Base-by-base conservation (phyloP, 192 early-diverging fungal genomes). In the Linnemannia hyalina region DNA sequence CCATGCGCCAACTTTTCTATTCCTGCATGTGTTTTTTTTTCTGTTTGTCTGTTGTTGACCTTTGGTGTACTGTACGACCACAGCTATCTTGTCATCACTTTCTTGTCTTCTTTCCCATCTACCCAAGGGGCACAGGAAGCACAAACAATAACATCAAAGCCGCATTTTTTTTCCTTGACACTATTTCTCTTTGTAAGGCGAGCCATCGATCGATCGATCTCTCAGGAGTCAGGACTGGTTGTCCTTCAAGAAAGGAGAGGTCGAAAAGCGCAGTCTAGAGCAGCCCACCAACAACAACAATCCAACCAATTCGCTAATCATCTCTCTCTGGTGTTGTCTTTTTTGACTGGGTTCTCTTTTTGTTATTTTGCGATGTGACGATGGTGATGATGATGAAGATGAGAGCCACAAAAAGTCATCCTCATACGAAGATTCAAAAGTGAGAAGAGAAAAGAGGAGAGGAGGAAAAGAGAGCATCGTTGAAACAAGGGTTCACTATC, bases 401-500 rank as follows among this genome's bases (percentile, higher is more conserved):
- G 41, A 46, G 41, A 41, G 41, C 71, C 26, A 11, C 29, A 65
- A 26, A 73, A 46, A 46, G 41, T 73, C 71, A 73, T 41, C 42
- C 71, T 29, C n/a, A 41, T 46, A 26, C 49, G 49, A 52, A 52
- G 18, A 52, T 18, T 18, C 4, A 68, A 32, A 35, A 35, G 60
- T 32, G 26, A 65, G 15, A 15, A 65, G 11, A 65, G 11, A 65
- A 32, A 35, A 32, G 26, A 15, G n/a, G 5, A 32, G 13, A 26
- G 5, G n/a, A 9, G 1, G 2, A 60, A 23, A 26, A 26, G 11
- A 65, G 60, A 65, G 60, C 60, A 3, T 26, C 29, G 44, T 73
- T 46, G 46, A 73, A 35, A 73, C 71, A 73, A 73, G 46, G 71
- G 71, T 73, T 46, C 42, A 32, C 60, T 32, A 65, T 65, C 60